phyloP scores from a whole-genome alignment of 257 asterid species.

The Solanum boliviense region DNA sequence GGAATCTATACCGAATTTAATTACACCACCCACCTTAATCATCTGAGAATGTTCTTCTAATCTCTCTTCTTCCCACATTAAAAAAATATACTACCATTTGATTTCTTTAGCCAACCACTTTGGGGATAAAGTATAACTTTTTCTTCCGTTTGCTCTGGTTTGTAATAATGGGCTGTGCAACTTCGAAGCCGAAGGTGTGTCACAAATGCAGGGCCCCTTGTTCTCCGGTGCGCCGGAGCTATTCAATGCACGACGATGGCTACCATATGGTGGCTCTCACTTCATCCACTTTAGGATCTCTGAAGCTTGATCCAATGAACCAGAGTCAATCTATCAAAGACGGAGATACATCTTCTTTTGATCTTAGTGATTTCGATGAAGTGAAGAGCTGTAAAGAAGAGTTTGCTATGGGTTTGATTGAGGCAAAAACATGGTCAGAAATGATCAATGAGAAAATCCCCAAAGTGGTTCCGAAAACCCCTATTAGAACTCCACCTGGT shows the following conservation, averaged over 20 bases:
- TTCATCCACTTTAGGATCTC: conserved; percentile 76
- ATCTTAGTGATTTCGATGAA: not conserved
- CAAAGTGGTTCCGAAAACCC: conserved; percentile 40
- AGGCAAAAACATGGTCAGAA: conserved; percentile 69
- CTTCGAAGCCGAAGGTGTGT: conserved; percentile 60
- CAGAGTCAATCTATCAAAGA: conserved; percentile 2
- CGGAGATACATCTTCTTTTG: conserved; percentile 9
- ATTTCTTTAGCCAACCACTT: not conserved
- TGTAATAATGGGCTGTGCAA: conserved; percentile 69
- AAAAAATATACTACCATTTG: not conserved
- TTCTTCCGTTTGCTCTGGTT: not conserved
- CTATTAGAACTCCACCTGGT: conserved; percentile 47
- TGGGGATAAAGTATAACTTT: not conserved
- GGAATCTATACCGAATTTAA: conserved; percentile 26
- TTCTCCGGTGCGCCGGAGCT: conserved; percentile 71
- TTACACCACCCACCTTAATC: conserved; percentile 32
- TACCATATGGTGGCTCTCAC: conserved; percentile 65
- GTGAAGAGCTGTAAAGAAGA: conserved; percentile 29
- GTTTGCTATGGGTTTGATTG: conserved; percentile 63
- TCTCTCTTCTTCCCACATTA: conserved; percentile 1
- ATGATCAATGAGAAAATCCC: conserved; percentile 60
- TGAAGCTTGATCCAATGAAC: conserved; percentile 52
- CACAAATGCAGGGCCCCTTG: conserved; percentile 46
- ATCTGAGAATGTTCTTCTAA: conserved; percentile 35
- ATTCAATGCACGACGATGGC: conserved; percentile 53